Evolutionary conservation across 2,329 filamentous ascomycete species (phyloP).

Genomic region (Mycogone perniciosa): DNA sequence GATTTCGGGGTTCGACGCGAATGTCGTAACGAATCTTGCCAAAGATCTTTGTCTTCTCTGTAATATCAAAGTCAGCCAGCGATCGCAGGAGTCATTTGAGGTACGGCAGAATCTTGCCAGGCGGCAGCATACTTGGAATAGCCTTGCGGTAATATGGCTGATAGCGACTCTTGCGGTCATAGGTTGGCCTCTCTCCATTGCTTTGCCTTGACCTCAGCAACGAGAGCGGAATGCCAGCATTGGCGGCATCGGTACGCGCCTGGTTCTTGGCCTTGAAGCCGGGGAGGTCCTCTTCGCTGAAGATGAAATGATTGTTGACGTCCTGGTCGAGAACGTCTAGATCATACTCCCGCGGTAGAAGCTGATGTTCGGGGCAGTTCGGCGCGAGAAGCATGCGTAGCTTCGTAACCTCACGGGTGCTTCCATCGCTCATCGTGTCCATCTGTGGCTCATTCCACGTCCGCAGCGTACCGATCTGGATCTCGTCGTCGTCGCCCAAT

Average conservation of each 20-base stretch:
- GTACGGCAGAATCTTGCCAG: neutral
- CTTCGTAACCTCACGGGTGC: constrained; percentile 28
- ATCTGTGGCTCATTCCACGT: constrained; percentile 50
- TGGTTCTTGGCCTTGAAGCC: constrained; percentile 42
- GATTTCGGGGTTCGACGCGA: constrained; percentile 65
- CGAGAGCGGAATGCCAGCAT: constrained; percentile 53
- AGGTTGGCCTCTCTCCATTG: constrained; percentile 36
- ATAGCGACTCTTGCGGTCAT: constrained; percentile 38
- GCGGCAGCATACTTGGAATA: constrained; percentile 59
- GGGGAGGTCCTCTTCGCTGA: constrained; percentile 87
- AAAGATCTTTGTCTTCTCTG: constrained; percentile 71
- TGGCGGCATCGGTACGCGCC: constrained; percentile 48
- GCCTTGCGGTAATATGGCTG: constrained; percentile 63
- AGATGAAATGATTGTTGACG: constrained; percentile 84
- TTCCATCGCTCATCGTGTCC: constrained; percentile 43
- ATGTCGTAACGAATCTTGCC: constrained; percentile 72
- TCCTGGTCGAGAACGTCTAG: constrained; percentile 58
- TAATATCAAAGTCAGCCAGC: constrained; percentile 17
- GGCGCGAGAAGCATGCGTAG: constrained; percentile 60
- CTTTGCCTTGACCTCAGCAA: constrained; percentile 35
- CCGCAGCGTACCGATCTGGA: constrained; percentile 70
- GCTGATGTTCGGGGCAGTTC: constrained; percentile 59
- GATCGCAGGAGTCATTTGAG: neutral
- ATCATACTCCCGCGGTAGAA: constrained; percentile 83
- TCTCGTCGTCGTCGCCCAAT: constrained; percentile 73